Evolutionary conservation across 2,329 filamentous ascomycete species (phyloP).

Genomic region (Thermoascus crustaceus): DNA sequence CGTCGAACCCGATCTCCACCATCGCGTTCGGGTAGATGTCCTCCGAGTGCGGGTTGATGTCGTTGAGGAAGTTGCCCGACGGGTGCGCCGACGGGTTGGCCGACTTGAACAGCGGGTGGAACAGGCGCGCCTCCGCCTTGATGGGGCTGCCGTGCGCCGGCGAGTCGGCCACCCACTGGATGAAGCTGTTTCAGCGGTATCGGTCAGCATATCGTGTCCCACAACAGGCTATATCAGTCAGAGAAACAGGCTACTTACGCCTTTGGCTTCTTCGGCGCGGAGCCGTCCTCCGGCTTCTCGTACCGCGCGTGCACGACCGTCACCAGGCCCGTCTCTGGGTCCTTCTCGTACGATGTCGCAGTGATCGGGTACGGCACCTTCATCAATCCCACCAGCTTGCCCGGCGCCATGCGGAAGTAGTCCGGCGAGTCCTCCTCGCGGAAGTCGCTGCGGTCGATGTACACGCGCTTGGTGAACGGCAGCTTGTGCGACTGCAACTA

Average conservation of each 20-base stretch:
- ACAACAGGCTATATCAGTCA: too few species aligned
- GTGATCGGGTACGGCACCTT: constrained; percentile 63
- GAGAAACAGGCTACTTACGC: constrained; percentile 49
- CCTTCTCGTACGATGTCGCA: constrained; percentile 60
- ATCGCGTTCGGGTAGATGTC: constrained; percentile 68
- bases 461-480: constrained; percentile 67
- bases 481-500: constrained; percentile 40
- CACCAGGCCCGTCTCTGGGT: constrained; percentile 55
- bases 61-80: constrained; percentile 68
- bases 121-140: constrained; percentile 64
- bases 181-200: constrained; percentile 43
- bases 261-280: constrained; percentile 57
- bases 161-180: constrained; percentile 79
- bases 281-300: constrained; percentile 58
- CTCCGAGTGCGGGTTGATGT: constrained; percentile 79
- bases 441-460: constrained; percentile 77
- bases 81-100: constrained; percentile 70
- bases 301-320: constrained; percentile 59
- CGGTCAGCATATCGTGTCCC: constrained; percentile 15
- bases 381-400: constrained; percentile 65
- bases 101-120: constrained; percentile 78
- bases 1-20: constrained; percentile 74
- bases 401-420: constrained; percentile 70
- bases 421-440: constrained; percentile 62
- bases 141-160: constrained; percentile 53